Percentiles rank a stretch among this genome's conserved stretches.
phyloP scores from a whole-genome alignment of 768 basidiomycete species.

The Mycena floridula region DNA sequence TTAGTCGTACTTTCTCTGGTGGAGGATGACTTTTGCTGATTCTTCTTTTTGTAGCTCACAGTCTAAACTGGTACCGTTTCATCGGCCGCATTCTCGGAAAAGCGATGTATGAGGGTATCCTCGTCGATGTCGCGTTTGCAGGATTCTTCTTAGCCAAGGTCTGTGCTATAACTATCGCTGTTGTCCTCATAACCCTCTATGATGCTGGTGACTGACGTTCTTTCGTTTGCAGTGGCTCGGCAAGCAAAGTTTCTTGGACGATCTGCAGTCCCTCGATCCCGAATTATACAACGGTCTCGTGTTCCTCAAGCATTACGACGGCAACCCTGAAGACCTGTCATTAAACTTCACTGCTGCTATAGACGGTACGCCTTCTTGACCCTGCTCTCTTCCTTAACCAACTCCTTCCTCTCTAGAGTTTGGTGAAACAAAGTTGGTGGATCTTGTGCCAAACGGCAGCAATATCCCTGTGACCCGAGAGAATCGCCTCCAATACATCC shows the following conservation, averaged over 20 bases:
- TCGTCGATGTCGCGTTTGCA: slow-evolving; percentile 93
- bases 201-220: slow-evolving; percentile 1
- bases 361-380: slow-evolving; percentile 52
- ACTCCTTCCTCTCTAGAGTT: slow-evolving; percentile 53
- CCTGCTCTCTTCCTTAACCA: slow-evolving; percentile 2
- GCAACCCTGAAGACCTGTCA: slow-evolving; percentile 81
- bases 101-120: slow-evolving; percentile 92
- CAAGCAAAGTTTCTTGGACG: slow-evolving; percentile 87
- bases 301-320: slow-evolving; percentile 88
- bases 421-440: slow-evolving; percentile 66
- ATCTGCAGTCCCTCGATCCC: slow-evolving; percentile 85
- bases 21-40: neutral
- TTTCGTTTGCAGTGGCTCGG: slow-evolving; percentile 68
- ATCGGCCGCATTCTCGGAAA: slow-evolving; percentile 93
- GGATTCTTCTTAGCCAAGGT: slow-evolving; percentile 92
- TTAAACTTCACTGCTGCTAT: slow-evolving; percentile 85
- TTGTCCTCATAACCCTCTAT: no score
- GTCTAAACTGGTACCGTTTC: slow-evolving; percentile 87
- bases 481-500: slow-evolving; percentile 87
- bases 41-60: slow-evolving; percentile 51
- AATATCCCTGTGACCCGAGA: slow-evolving; percentile 83
- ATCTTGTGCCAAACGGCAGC: slow-evolving; percentile 78
- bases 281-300: slow-evolving; percentile 90
- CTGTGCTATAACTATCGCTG: slow-evolving; percentile 3
- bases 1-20: neutral